phyloP scores from a whole-genome alignment of 1,139 yeast species.

The Yamadazyma taylorii region DNA sequence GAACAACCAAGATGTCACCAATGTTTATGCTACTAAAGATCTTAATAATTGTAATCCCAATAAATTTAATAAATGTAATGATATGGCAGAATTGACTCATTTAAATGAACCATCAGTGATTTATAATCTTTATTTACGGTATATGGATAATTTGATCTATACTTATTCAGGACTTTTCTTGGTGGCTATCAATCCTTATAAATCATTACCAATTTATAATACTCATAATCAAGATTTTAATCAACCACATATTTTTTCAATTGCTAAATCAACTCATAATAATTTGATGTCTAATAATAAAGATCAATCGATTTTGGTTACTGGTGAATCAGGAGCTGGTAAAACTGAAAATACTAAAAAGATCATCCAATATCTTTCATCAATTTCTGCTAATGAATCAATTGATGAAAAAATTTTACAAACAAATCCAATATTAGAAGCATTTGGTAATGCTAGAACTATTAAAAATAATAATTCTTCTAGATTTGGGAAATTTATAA shows the following conservation, averaged over 20 bases:
- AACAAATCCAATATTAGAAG: constrained; percentile 93
- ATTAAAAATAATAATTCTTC: constrained; percentile 93
- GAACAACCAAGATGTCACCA: constrained; percentile 38
- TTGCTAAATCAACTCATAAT: constrained; percentile 84
- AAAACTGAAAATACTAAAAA: constrained; percentile 97
- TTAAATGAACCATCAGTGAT: constrained; percentile 94
- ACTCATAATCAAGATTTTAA: constrained; percentile 47
- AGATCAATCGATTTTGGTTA: constrained; percentile 89
- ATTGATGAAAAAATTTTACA: constrained; percentile 86
- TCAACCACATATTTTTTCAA: constrained; percentile 87
- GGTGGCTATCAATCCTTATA: constrained; percentile 95
- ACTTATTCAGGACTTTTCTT: constrained; percentile 80
- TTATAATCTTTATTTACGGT: constrained; percentile 75
- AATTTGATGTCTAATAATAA: constrained; percentile 68
- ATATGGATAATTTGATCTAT: constrained; percentile 75
- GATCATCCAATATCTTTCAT: constrained; percentile 87
- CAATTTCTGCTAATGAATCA: constrained; percentile 42
- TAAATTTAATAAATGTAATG: constrained; percentile 89
- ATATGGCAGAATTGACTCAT: constrained; percentile 94
- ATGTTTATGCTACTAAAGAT: constrained; percentile 40
- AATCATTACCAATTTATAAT: constrained; percentile 72
- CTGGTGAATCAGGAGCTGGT: constrained; percentile 99
- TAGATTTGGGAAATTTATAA: constrained; percentile 93
- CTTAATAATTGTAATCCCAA: constrained; percentile 81
- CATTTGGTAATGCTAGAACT: constrained; percentile 97